phyloP scores from a whole-genome alignment of 2,329 filamentous ascomycete species.

The Ophiostoma novo-ulmi region DNA sequence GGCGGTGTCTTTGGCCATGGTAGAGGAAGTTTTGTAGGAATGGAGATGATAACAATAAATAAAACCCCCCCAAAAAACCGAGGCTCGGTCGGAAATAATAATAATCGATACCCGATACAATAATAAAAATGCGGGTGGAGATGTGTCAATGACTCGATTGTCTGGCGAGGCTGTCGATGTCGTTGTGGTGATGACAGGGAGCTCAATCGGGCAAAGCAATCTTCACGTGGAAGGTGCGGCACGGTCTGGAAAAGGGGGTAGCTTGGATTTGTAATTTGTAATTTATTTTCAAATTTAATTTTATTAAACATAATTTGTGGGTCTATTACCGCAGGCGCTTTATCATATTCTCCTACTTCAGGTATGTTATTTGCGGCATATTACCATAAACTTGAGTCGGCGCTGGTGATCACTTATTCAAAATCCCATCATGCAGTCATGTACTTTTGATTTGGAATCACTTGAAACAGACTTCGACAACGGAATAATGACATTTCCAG shows the following conservation, averaged over 20 bases:
- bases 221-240: constrained; percentile 6
- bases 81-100: background rate
- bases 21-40: background rate
- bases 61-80: background rate
- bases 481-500: background rate
- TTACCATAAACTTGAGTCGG: background rate
- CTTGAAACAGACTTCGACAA: background rate
- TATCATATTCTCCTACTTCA: background rate
- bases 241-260: background rate
- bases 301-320: background rate
- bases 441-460: too few relatives aligned
- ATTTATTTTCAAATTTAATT: background rate
- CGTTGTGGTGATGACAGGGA: background rate
- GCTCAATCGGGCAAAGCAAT: constrained; percentile 1
- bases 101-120: background rate
- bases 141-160: background rate
- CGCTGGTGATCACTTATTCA: background rate
- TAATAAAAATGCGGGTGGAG: background rate
- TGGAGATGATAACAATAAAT: background rate
- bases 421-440: background rate
- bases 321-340: background rate
- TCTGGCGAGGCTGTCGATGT: constrained; percentile 8
- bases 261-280: background rate
- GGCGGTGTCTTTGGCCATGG: constrained; percentile 5
- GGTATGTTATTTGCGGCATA: background rate